These are phyloP conservation scores for Cicer cuneatum DNA, from an alignment of 306 rosid genomes.

Conservation along the genomic window DNA sequence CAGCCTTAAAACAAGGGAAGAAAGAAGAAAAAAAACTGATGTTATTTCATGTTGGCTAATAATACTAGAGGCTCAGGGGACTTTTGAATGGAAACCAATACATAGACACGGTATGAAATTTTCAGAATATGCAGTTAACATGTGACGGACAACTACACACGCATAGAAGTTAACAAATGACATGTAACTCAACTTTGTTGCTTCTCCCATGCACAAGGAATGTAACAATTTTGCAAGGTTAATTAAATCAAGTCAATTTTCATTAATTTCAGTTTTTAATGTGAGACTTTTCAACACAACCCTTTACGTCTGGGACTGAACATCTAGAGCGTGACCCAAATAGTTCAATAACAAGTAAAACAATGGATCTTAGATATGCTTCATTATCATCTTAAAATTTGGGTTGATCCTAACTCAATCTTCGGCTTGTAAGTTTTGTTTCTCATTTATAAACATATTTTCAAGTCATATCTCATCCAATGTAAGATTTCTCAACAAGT, in stretches of 20 bases:
- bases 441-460: no score
- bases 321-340: no score
- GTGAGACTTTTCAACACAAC: no score
- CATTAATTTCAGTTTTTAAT: not conserved
- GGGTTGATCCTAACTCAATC: no score
- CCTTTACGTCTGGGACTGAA: no score
- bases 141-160: not conserved
- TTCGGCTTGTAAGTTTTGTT: no score
- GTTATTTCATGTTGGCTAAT: slow-evolving; percentile 35
- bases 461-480: no score
- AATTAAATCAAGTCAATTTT: slow-evolving; percentile 4
- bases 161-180: not conserved
- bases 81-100: slow-evolving; percentile 27
- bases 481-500: no score
- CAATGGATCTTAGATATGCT: no score
- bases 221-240: not conserved
- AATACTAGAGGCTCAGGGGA: not conserved
- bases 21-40: not conserved
- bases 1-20: slow-evolving; percentile 52
- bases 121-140: slow-evolving; percentile 16
- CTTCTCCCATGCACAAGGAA: not conserved
- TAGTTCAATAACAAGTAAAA: no score
- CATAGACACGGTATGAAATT: slow-evolving; percentile 11
- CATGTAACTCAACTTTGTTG: not conserved
- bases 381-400: no score